Percentiles rank a stretch among this genome's conserved stretches.
These are phyloP conservation scores for Syzygium oleosum DNA, from an alignment of 345 rosid species.

Conservation along the genomic window DNA sequence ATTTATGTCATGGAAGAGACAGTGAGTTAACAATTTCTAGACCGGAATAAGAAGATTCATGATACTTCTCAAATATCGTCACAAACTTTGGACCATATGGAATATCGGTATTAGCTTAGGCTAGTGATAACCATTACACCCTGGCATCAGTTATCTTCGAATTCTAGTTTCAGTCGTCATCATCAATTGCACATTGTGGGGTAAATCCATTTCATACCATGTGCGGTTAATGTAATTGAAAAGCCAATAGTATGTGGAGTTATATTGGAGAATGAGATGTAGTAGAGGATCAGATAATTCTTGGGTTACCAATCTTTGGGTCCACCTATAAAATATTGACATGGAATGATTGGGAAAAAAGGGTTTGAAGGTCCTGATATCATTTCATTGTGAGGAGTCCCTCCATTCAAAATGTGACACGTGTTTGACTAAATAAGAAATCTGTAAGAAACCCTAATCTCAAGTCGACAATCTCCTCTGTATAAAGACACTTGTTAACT, in stretches of 20 bases:
- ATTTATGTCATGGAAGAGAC: background rate
- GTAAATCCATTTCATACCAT: background rate
- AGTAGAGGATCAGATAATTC: background rate
- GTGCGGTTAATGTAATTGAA: background rate
- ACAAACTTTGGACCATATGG: background rate
- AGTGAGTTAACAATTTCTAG: background rate
- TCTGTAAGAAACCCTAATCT: background rate
- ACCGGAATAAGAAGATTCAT: background rate
- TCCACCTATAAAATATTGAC: background rate
- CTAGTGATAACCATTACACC: background rate
- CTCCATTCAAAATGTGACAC: background rate
- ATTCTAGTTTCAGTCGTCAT: background rate
- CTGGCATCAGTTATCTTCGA: background rate
- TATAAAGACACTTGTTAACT: background rate
- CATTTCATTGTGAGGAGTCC: background rate
- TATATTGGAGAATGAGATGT: background rate
- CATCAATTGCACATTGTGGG: background rate
- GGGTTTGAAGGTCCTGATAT: background rate
- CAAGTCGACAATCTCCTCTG: background rate
- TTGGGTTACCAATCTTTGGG: background rate
- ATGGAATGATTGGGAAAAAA: background rate
- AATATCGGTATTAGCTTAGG: background rate
- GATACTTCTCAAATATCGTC: background rate
- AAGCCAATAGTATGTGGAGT: background rate
- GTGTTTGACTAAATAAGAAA: background rate